phyloP scores from a whole-genome alignment of 371 early-diverging fungal species.

The Nematocida sp. region DNA sequence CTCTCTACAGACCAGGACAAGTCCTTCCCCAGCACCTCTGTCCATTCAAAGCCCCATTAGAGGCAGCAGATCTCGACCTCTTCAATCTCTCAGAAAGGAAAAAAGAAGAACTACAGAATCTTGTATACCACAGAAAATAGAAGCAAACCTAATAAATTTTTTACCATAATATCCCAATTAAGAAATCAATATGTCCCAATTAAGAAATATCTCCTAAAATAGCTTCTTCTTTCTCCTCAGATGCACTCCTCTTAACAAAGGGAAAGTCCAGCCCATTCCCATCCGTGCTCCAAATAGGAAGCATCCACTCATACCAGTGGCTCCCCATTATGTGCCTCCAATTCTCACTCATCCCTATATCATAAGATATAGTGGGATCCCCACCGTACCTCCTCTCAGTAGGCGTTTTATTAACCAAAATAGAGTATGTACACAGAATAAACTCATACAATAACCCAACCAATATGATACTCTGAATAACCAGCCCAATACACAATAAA shows the following conservation, averaged over 20 bases:
- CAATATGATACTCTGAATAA: neutral
- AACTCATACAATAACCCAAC: slow-evolving; percentile 6
- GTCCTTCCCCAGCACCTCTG: slow-evolving; percentile 25
- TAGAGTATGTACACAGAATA: neutral
- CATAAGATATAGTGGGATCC: slow-evolving; percentile 72
- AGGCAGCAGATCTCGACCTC: slow-evolving; percentile 15
- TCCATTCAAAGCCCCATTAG: slow-evolving; percentile 25
- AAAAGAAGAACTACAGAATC: slow-evolving; percentile 14
- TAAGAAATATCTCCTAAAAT: neutral
- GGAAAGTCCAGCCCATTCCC: slow-evolving; percentile 64
- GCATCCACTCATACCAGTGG: slow-evolving; percentile 68
- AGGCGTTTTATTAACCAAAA: slow-evolving; percentile 41
- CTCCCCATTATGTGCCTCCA: slow-evolving; percentile 74
- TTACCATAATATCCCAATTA: too few relatives aligned
- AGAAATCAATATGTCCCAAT: neutral
- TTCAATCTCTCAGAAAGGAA: slow-evolving; percentile 36
- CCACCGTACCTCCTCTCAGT: slow-evolving; percentile 27
- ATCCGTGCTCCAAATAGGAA: slow-evolving; percentile 63
- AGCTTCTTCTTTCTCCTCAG: neutral
- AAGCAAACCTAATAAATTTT: neutral
- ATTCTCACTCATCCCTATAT: slow-evolving; percentile 75
- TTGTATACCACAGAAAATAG: slow-evolving; percentile 45
- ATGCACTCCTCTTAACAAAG: slow-evolving; percentile 2
- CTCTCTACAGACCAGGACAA: slow-evolving; percentile 40
- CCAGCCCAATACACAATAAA: neutral